Evolutionary conservation across 352 stramenopile species (phyloP).

Genomic region (Nothophytophthora sp.): DNA sequence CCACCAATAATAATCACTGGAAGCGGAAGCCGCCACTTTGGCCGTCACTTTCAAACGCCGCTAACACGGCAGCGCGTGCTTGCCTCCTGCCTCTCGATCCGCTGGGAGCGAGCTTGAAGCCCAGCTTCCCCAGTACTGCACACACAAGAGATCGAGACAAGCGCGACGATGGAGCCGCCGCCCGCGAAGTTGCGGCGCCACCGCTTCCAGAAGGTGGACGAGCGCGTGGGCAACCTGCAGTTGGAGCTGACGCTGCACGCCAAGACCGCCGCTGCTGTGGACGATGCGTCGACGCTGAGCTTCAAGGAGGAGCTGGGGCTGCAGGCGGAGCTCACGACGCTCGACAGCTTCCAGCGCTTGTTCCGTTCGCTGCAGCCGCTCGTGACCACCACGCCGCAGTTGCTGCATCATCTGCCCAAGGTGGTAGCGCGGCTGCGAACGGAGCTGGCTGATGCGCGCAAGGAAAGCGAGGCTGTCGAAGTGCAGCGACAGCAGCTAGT

Average conservation of each 20-base stretch:
- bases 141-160: background rate
- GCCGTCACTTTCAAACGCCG: constrained; percentile 12
- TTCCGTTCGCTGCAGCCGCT: constrained; percentile 73
- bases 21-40: constrained; percentile 7
- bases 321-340: constrained; percentile 81
- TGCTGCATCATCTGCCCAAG: constrained; percentile 81
- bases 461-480: constrained; percentile 31
- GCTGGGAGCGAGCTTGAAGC: background rate
- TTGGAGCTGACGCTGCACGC: constrained; percentile 78
- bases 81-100: no score
- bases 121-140: no score
- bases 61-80: no score
- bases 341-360: constrained; percentile 79
- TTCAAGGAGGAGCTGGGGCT: constrained; percentile 84
- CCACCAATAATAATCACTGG: no score
- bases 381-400: constrained; percentile 79
- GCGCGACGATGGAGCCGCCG: constrained; percentile 24
- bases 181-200: constrained; percentile 73
- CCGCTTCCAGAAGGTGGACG: constrained; percentile 83
- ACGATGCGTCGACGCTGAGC: constrained; percentile 57
- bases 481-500: constrained; percentile 73
- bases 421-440: constrained; percentile 61
- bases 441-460: constrained; percentile 50
- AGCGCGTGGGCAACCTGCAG: constrained; percentile 80
- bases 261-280: constrained; percentile 71